Base-by-base conservation (phyloP, 106 monocot genomes). In the Apostasia ramifera region DNA sequence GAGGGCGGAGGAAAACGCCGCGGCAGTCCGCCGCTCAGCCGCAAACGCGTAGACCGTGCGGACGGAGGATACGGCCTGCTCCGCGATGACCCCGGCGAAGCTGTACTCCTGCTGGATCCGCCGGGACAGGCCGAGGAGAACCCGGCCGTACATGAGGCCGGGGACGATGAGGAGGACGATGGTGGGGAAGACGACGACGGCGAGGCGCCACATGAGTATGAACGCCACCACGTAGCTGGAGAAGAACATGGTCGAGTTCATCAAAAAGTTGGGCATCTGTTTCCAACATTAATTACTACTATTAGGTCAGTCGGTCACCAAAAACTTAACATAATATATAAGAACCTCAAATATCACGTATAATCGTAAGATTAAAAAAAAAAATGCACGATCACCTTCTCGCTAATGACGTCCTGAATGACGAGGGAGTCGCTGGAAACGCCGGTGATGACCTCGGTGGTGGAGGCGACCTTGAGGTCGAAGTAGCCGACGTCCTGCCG, bases 41-140 rank as follows among this genome's bases (percentile, higher is more conserved):
- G 77, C 90, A 50, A 87, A 94, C 14, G 94, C 82, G 66, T 94
- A 94, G 3, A 91, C 90, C 0, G 90, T 94, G 3, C 94, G 70
- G 26, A 83, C 57, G 3, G 94, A 87, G 12, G 85, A 94, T 10
- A 94, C 47, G 11, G 94, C 90, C 46, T 94, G 94, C 73, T 90
- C 87, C 9, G 55, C 94, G 40, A 94, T 76, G 4, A 64, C 54
- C 0, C 87, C 87, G 0, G 93, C 89, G 57, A 84, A 79, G 46
- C 63, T 55, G 56, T 89, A 89, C 74, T 86, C 81, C 3, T 70
- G 70, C 10, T 81, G 68, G 44, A 86, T 89, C 63, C 71, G 77
- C 45, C 77, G 61, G 2, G 93, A 56, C 3, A 88, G 67, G 8
- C 77, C 73, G 66, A 79, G 76, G 26, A 81, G 59, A 5, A 90